Evolutionary conservation across 495 filamentous ascomycete species (phyloP).

Genomic region (Daldinia vernicosa): DNA sequence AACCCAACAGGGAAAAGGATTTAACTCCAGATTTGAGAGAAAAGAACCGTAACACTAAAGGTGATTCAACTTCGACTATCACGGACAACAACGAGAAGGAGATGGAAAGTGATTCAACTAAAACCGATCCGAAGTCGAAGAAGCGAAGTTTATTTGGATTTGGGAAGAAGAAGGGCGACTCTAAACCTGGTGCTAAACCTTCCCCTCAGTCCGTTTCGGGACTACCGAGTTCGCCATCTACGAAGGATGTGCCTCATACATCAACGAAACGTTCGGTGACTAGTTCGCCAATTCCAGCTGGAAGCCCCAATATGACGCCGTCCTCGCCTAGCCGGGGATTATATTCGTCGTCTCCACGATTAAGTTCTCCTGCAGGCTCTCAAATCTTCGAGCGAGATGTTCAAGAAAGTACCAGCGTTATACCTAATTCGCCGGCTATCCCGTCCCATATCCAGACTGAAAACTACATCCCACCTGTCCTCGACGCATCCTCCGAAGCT

Average conservation of each 20-base stretch:
- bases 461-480: conserved; percentile 88
- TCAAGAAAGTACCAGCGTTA: conserved; percentile 71
- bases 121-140: conserved; percentile 53
- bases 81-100: conserved; percentile 44
- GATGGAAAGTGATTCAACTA: conserved; percentile 42
- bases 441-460: conserved; percentile 90
- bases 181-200: conserved; percentile 52
- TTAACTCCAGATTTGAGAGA: conserved; percentile 19
- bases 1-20: conserved; percentile 32
- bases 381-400: conserved; percentile 96
- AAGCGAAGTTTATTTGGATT: conserved; percentile 68
- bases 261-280: conserved; percentile 50
- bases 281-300: conserved; percentile 55
- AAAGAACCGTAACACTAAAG: conserved; percentile 41
- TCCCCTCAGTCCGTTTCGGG: conserved; percentile 42
- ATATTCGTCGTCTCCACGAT: conserved; percentile 64
- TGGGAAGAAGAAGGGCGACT: conserved; percentile 71
- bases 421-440: conserved; percentile 78
- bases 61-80: conserved; percentile 50
- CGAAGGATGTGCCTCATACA: conserved; percentile 32
- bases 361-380: conserved; percentile 73
- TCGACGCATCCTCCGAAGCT: conserved; percentile 87
- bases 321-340: conserved; percentile 62
- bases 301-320: conserved; percentile 57
- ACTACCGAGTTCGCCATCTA: conserved; percentile 40